Conservation (phyloP, 2,329 filamentous ascomycete species). For the Colletotrichum siamense region DNA sequence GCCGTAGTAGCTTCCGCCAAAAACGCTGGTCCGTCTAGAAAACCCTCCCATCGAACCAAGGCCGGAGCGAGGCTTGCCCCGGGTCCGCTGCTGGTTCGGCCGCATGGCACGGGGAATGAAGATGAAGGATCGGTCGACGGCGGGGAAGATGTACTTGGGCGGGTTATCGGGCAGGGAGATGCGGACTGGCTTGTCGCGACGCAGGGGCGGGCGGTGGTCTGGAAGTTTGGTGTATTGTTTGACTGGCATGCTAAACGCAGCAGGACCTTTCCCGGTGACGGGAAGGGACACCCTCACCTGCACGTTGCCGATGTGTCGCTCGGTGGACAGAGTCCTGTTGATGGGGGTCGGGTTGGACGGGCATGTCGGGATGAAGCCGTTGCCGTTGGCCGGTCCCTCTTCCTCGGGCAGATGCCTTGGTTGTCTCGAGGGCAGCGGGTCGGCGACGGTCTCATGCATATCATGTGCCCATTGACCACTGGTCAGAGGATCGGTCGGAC, state of each 20-base stretch:
- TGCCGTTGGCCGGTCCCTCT: conserved; percentile 60
- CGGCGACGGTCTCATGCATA: conserved; percentile 78
- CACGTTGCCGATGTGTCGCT: conserved; percentile 82
- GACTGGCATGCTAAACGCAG: conserved; percentile 77
- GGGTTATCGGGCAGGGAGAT: conserved; percentile 84
- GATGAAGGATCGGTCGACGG: conserved; percentile 90
- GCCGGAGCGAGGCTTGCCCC: conserved; percentile 76
- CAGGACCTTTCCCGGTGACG: conserved; percentile 69
- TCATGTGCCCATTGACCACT: conserved; percentile 91
- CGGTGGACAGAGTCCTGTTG: conserved; percentile 81
- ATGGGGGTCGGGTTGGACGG: conserved; percentile 68
- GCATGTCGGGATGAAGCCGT: conserved; percentile 60
- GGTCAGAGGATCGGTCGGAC: conserved; percentile 65
- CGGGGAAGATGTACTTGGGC: conserved; percentile 90
- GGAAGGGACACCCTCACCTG: conserved; percentile 84
- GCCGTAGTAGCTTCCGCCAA: conserved; percentile 69
- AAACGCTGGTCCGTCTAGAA: conserved; percentile 84
- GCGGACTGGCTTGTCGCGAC: conserved; percentile 94
- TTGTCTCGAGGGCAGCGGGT: conserved; percentile 45
- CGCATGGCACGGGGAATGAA: conserved; percentile 95
- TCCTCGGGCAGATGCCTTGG: conserved; percentile 48
- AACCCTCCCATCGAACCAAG: conserved; percentile 71
- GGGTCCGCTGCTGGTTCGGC: conserved; percentile 85
- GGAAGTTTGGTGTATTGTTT: conserved; percentile 94
- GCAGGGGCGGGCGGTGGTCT: conserved; percentile 90